Base-by-base conservation (phyloP, 2,329 filamentous ascomycete genomes). In the Aspergillus floridensis region DNA sequence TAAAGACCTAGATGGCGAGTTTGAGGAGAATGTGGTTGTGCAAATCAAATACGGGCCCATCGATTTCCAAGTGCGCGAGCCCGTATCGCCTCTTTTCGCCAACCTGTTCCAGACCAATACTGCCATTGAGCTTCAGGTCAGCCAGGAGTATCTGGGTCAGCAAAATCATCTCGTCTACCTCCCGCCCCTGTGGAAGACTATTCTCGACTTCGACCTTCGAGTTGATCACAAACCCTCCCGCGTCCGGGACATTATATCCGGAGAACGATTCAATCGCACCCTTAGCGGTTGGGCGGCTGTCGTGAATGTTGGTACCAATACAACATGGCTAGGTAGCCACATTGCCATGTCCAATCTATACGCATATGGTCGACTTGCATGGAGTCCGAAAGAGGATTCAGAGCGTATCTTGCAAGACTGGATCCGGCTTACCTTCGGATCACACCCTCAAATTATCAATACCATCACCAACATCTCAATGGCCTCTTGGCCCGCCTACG, bases 1-100 rank as follows among this genome's bases (percentile, higher is more conserved):
- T 71, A 77, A 84, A 16, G 78, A 80, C 0, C 79, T 90, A 0
- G 88, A 91, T 66, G 83, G 80, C 5, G 71, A 86, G 60, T 91
- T 91, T 58, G 85, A 88, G 22, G 84, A 87, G 49, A 91, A 91
- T 50, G 87, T 90, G 0, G 80, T 91, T 0, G 80, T 91, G 2
- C 88, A 91, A 69, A 86, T 91, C 73, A 91, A 91, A 72, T 89
- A 88, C 62, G 88, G 88, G 0, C 87, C 88, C 0, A 90, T 90
- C 60, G 88, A 91, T 68, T 90, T 91, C 72, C 88, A 90, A 66
- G 86, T 90, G 11, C 83, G 88, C 38, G 88, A 90, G 70, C 85
- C 88, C 1, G 74, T 81, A 1, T 88, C 84, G 4, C 88, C 88
- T 0, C 74, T 91, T 1, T 89, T 91, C 62, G 81, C 79, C 5